phyloP scores from a whole-genome alignment of 176 grass and related monocot species.

The Phyllostachys edulis region DNA sequence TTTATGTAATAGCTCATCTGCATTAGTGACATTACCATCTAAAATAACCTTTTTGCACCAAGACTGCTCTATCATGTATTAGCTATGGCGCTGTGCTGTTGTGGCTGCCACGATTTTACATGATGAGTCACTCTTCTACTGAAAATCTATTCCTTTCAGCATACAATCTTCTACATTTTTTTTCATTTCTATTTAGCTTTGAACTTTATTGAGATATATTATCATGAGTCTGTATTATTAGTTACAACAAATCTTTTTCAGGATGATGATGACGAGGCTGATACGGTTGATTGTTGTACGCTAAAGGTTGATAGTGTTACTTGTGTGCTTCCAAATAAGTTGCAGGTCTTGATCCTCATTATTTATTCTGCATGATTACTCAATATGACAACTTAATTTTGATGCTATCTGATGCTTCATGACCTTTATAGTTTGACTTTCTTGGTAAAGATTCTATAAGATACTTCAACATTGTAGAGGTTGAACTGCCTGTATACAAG shows the following conservation, averaged over 20 bases:
- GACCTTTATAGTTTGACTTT: conserved; percentile 82
- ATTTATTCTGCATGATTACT: conserved; percentile 14
- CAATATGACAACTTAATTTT: conserved; percentile 25
- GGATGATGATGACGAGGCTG: conserved; percentile 99
- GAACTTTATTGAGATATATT: conserved; percentile 11
- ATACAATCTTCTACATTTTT: not conserved
- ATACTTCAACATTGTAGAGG: conserved; percentile 94
- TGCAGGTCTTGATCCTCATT: conserved; percentile 61
- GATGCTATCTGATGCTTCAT: conserved; percentile 36
- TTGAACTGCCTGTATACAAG: conserved; percentile 81
- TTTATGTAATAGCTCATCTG: not conserved
- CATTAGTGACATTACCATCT: not conserved
- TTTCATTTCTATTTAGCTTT: conserved; percentile 19
- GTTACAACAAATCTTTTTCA: conserved; percentile 33
- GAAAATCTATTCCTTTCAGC: not conserved
- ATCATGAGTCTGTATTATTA: not conserved
- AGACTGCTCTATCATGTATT: conserved; percentile 13
- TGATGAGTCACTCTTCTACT: not conserved
- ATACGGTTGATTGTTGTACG: conserved; percentile 96
- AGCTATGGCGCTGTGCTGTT: not conserved
- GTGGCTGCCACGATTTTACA: not conserved
- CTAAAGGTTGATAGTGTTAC: conserved; percentile 90
- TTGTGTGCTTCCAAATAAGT: conserved; percentile 79
- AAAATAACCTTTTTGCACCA: not conserved
- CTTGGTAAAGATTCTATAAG: conserved; percentile 99